Base-by-base conservation (phyloP, 192 early-diverging fungal genomes). In the Coemansia sp. region DNA sequence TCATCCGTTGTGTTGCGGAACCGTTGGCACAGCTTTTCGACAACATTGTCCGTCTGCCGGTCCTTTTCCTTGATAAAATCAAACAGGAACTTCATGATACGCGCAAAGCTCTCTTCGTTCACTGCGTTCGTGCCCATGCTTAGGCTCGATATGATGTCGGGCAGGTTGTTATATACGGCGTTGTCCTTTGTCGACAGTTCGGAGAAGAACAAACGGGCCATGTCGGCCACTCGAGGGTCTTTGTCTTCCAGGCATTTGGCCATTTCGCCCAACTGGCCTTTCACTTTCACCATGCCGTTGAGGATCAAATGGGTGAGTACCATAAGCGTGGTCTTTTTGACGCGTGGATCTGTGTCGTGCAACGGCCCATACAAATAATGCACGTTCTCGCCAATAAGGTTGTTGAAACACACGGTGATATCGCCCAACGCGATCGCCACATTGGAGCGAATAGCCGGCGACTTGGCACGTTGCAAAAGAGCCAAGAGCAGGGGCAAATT, bases 201-300 rank as follows among this genome's bases (percentile, higher is more conserved):
- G 14, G 91, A 89, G 72, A 99, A 99, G 85, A 99, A 99, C 59
- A 96, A 82, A 32, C 90, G 93, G 0, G 95, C 89, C 65, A 98
- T 84, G 64, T 97, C 95, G 35, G 90, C 89, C 43, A 99, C 95
- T 2, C 94, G 85, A 43, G 73, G 72, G 69, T 98, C 95, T 20
- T 84, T 82, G 69, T 94, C 92, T 65, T 94, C 93, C 7, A 98
- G 81, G 53, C 95, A 98, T 69, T 96, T 98, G 1, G 96, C 96
- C 92, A 99, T 98, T 74, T 98, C 95, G 66, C 92, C 91, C 49
- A 98, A 84, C 66, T 99, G 95, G 10, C 96, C 98, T 73, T 98
- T 99, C 38, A 96, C 96, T 69, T 99, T 99, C 72, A 99, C 89
- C 95, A 98, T 97, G 22, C 96, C 96, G 72, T 99, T 99, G 49